A percentile compares a stretch with the other conserved stretches of the same genome.
These are phyloP conservation scores for Penicillium odoratum DNA, from an alignment of 495 filamentous ascomycete species.

Conservation along the genomic window DNA sequence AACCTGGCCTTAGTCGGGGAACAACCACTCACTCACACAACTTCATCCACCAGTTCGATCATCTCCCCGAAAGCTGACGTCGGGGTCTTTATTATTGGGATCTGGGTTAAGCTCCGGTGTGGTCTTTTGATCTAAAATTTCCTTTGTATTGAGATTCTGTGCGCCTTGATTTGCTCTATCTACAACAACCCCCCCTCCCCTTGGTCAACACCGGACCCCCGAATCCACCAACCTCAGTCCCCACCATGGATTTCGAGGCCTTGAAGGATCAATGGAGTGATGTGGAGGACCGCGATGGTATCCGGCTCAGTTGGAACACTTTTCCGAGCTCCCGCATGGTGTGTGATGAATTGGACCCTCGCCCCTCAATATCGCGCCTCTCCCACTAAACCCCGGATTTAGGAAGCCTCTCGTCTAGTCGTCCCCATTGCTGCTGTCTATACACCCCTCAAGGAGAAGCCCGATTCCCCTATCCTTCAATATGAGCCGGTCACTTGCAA, in stretches of 20 bases:
- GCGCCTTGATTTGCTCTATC: conserved; percentile 19
- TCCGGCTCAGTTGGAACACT: conserved; percentile 98
- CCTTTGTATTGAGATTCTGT: conserved; percentile 17
- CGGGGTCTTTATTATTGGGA: conserved; percentile 27
- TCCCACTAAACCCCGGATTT: conserved; percentile 26
- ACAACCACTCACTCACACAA: conserved; percentile 37
- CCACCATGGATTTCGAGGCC: conserved; percentile 71
- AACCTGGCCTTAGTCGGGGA: conserved; percentile 50
- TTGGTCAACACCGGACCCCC: conserved; percentile 29
- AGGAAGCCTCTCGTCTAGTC: conserved; percentile 97
- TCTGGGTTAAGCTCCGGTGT: conserved; percentile 37
- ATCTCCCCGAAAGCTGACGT: conserved; percentile 21
- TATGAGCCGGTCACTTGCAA: conserved; percentile 99
- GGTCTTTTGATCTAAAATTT: conserved; percentile 19
- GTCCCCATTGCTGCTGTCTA: conserved; percentile 97
- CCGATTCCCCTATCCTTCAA: conserved; percentile 83
- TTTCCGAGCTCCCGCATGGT: conserved; percentile 99
- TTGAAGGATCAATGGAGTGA: conserved; percentile 98
- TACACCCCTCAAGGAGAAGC: conserved; percentile 94
- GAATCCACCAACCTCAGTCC: conserved; percentile 25
- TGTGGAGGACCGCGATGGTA: conserved; percentile 94
- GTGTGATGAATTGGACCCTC: conserved; percentile 26
- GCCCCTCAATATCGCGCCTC: conserved; percentile 16
- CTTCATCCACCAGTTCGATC: conserved; percentile 21
- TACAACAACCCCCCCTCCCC: conserved; percentile 21